Evolutionary conservation across 805 yeast genomes (phyloP).

Genomic region (Cyberlindnera veronae): DNA sequence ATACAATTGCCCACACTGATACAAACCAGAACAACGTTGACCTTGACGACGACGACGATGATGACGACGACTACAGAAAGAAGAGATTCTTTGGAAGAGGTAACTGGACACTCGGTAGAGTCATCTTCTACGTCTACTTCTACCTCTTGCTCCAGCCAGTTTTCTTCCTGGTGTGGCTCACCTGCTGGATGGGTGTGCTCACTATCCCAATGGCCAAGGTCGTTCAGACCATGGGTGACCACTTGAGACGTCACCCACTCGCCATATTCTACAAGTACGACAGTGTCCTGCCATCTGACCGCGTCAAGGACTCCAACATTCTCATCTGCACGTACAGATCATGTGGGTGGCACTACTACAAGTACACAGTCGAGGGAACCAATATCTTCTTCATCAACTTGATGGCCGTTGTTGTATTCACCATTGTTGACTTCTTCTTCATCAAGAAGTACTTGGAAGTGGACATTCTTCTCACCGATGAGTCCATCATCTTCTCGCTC

Average conservation of each 20-base stretch:
- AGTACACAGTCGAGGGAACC: slow-evolving; percentile 94
- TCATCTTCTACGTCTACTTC: slow-evolving; percentile 68
- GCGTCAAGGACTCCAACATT: slow-evolving; percentile 45
- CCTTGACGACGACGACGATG: slow-evolving; percentile 12
- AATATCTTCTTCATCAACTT: slow-evolving; percentile 88
- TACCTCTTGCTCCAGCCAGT: slow-evolving; percentile 71
- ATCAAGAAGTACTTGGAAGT: slow-evolving; percentile 45
- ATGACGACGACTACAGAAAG: slow-evolving; percentile 30
- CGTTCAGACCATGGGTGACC: slow-evolving; percentile 60
- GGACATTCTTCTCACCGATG: slow-evolving; percentile 41
- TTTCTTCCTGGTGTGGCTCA: slow-evolving; percentile 45
- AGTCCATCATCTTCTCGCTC: slow-evolving; percentile 64
- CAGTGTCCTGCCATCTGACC: slow-evolving; percentile 23
- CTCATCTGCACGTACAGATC: slow-evolving; percentile 89
- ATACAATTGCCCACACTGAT: too few species aligned
- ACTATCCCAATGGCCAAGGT: slow-evolving; percentile 93
- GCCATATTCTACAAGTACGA: slow-evolving; percentile 76
- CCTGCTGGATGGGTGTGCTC: slow-evolving; percentile 82
- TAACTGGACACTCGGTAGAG: slow-evolving; percentile 80
- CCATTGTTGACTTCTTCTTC: slow-evolving; percentile 72
- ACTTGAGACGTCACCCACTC: slow-evolving; percentile 85
- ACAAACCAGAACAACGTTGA: background rate
- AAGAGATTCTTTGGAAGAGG: slow-evolving; percentile 86
- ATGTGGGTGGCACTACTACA: slow-evolving; percentile 89
- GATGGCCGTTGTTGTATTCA: slow-evolving; percentile 73